Conservation (phyloP, 352 stramenopile species). For the Phytopythium cucurbitacearum region DNA sequence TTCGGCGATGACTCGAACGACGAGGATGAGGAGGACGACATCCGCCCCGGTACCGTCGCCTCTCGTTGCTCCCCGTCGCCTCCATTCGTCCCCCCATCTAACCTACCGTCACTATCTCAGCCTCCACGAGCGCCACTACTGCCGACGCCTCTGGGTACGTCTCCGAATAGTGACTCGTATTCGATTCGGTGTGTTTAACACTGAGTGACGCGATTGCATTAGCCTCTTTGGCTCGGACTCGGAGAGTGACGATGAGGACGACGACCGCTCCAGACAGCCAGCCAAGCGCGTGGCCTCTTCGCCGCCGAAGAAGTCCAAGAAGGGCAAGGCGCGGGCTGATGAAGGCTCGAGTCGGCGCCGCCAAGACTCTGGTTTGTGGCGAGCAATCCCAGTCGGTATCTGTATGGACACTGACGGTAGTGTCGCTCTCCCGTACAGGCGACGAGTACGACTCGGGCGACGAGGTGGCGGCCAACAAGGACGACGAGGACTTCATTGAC, state of each 20-base stretch:
- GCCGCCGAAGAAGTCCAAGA: slow-evolving; percentile 51
- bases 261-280: slow-evolving; percentile 16
- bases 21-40: slow-evolving; percentile 54
- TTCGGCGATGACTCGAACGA: slow-evolving; percentile 83
- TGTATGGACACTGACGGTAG: not conserved
- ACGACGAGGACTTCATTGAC: slow-evolving; percentile 87
- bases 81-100: not conserved
- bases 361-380: slow-evolving; percentile 13
- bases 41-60: slow-evolving; percentile 34
- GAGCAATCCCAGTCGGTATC: not conserved
- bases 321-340: slow-evolving; percentile 9
- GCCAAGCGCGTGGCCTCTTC: slow-evolving; percentile 41
- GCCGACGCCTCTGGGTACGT: slow-evolving; percentile 69
- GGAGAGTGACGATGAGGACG: slow-evolving; percentile 73
- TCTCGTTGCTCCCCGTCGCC: not conserved
- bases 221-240: slow-evolving; percentile 86
- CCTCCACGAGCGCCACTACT: slow-evolving; percentile 33
- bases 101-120: slow-evolving; percentile 11
- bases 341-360: slow-evolving; percentile 9
- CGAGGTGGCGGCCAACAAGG: slow-evolving; percentile 63
- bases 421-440: slow-evolving; percentile 12
- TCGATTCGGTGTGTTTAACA: not conserved
- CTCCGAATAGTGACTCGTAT: not conserved
- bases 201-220: not conserved
- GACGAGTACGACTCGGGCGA: slow-evolving; percentile 87